Conservation (phyloP, 305 asterid species). For the Fraxinus platypoda region DNA sequence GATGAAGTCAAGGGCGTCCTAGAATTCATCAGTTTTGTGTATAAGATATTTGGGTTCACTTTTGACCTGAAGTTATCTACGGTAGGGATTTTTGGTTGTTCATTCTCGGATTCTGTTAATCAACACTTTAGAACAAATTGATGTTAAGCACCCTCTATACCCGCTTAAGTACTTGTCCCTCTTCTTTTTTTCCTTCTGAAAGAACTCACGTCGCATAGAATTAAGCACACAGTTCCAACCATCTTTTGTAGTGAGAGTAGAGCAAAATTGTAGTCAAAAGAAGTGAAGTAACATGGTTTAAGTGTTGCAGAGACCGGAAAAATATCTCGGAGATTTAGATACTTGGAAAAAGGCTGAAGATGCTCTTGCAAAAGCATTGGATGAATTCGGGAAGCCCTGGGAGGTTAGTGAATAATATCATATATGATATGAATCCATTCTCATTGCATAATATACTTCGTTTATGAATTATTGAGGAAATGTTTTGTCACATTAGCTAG, state of each 20-base stretch:
- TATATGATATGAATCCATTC: not conserved
- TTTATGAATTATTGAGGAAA: not conserved
- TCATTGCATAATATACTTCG: not conserved
- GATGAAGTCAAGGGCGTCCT: slow-evolving; percentile 90
- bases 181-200: not conserved
- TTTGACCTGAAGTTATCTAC: slow-evolving; percentile 94
- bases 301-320: slow-evolving; percentile 87
- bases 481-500: not conserved
- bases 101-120: slow-evolving; percentile 11
- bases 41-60: slow-evolving; percentile 82
- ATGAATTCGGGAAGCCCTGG: slow-evolving; percentile 91
- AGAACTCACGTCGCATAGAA: not conserved
- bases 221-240: not conserved
- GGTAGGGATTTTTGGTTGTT: slow-evolving; percentile 46
- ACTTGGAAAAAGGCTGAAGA: slow-evolving; percentile 94
- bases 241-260: not conserved
- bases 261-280: not conserved
- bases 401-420: slow-evolving; percentile 55
- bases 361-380: slow-evolving; percentile 79
- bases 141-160: not conserved
- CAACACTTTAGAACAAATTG: not conserved
- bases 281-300: slow-evolving; percentile 16
- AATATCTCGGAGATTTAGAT: slow-evolving; percentile 74
- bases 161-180: not conserved
- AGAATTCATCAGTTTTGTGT: slow-evolving; percentile 75